Evolutionary conservation across 352 stramenopile genomes (phyloP).

Genomic region (Achlya hypogyna): DNA sequence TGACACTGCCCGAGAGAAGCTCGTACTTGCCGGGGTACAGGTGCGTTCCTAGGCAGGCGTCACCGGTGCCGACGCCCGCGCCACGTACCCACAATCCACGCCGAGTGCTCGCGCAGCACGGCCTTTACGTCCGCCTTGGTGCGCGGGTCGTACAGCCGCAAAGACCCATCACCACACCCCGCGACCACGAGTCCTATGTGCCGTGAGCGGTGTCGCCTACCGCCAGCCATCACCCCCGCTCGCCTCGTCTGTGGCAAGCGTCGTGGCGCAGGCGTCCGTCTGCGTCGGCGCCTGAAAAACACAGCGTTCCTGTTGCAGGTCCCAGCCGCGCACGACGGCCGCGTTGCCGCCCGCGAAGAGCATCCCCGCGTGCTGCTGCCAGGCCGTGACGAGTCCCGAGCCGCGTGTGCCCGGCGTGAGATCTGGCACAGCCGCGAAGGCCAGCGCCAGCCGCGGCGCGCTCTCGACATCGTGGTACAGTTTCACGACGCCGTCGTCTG

Average conservation of each 20-base stretch:
- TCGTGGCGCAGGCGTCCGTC: constrained; percentile 87
- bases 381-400: constrained; percentile 94
- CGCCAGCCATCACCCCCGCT: constrained; percentile 51
- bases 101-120: constrained; percentile 86
- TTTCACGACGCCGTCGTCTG: constrained; percentile 94
- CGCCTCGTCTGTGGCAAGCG: constrained; percentile 67
- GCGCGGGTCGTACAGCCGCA: constrained; percentile 93
- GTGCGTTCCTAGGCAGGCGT: constrained; percentile 39
- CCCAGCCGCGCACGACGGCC: constrained; percentile 88
- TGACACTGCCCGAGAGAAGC: constrained; percentile 91
- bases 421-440: constrained; percentile 91
- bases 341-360: constrained; percentile 92
- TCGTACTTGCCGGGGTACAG: constrained; percentile 73
- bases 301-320: constrained; percentile 84
- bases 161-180: constrained; percentile 89
- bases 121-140: constrained; percentile 55
- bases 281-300: constrained; percentile 69
- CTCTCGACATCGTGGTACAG: constrained; percentile 79
- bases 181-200: constrained; percentile 49
- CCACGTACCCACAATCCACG: constrained; percentile 92
- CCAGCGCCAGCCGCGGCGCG: constrained; percentile 77
- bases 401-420: constrained; percentile 82
- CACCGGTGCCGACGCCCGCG: too few relatives aligned
- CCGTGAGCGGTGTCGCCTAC: neutral
- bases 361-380: constrained; percentile 86